These are phyloP conservation scores for Candida boidinii DNA, from an alignment of 805 yeast species.

Conservation along the genomic window DNA sequence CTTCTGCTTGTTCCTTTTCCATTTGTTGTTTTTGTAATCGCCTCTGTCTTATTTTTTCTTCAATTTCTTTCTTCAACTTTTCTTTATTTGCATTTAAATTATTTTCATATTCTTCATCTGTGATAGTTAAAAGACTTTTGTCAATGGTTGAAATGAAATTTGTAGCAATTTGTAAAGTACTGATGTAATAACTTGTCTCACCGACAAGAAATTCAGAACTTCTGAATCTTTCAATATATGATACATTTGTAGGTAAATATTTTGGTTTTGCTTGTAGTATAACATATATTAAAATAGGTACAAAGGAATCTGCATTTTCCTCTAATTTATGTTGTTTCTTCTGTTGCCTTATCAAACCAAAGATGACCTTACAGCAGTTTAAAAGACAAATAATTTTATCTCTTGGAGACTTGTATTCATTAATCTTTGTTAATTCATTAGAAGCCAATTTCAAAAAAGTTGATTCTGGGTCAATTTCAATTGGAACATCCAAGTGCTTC, in stretches of 20 bases:
- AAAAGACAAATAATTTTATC: slow-evolving; percentile 88
- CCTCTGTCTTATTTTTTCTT: slow-evolving; percentile 11
- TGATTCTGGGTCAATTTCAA: slow-evolving; percentile 33
- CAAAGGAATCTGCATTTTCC: slow-evolving; percentile 88
- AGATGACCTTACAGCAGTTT: slow-evolving; percentile 88
- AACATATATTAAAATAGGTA: slow-evolving; percentile 81
- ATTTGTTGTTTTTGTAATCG: slow-evolving; percentile 5
- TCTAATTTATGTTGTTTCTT: slow-evolving; percentile 34
- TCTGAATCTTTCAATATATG: slow-evolving; percentile 80
- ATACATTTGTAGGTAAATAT: slow-evolving; percentile 66
- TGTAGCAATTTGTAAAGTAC: slow-evolving; percentile 86
- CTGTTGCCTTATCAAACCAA: slow-evolving; percentile 68
- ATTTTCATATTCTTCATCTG: slow-evolving; percentile 49
- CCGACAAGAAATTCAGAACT: slow-evolving; percentile 69
- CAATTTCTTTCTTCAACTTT: slow-evolving; percentile 21
- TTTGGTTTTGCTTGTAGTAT: slow-evolving; percentile 60
- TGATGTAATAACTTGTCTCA: slow-evolving; percentile 84
- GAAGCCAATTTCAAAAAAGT: slow-evolving; percentile 61
- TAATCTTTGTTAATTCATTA: slow-evolving; percentile 67
- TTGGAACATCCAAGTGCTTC: slow-evolving; percentile 68
- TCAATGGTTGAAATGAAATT: slow-evolving; percentile 63
- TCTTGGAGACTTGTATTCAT: slow-evolving; percentile 83
- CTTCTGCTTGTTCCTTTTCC: slow-evolving; percentile 4
- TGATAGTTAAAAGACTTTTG: slow-evolving; percentile 49
- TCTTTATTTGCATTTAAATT: slow-evolving; percentile 36